Percentiles rank a stretch among this genome's conserved stretches.
Conservation (phyloP, 2,329 filamentous ascomycete genomes). For the Cytospora schulzeri region DNA sequence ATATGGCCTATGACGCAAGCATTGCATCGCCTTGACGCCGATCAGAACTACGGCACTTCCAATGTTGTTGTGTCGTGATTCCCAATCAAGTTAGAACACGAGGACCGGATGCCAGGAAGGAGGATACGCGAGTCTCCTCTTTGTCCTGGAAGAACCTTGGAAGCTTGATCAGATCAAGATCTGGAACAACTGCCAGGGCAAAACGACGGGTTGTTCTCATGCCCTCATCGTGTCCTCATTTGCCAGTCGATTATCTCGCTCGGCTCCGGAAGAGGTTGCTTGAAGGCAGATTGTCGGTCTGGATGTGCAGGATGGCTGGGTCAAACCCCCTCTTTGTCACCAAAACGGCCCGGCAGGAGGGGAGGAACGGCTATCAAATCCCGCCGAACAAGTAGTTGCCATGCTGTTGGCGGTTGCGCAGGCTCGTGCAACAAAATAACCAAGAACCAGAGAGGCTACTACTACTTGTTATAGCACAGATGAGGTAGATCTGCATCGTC, state of each 20-base stretch:
- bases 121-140: constrained; percentile 8
- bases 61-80: background rate
- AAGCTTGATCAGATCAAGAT: background rate
- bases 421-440: background rate
- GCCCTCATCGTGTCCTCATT: background rate
- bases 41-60: background rate
- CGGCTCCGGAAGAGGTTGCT: background rate
- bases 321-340: background rate
- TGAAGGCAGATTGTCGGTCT: background rate
- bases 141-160: constrained; percentile 5
- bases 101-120: constrained; percentile 11
- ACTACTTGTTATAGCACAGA: background rate
- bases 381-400: too few relatives aligned
- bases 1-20: constrained; percentile 27
- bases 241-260: background rate
- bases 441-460: background rate
- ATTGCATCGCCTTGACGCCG: constrained; percentile 8
- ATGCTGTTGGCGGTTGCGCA: background rate
- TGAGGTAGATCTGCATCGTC: background rate
- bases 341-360: background rate
- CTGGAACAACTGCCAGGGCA: background rate
- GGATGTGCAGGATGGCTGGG: background rate
- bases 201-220: background rate
- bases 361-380: background rate
- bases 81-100: constrained; percentile 15